Conservation (phyloP, 2,329 filamentous ascomycete species). For the Pochonia chlamydosporia region DNA sequence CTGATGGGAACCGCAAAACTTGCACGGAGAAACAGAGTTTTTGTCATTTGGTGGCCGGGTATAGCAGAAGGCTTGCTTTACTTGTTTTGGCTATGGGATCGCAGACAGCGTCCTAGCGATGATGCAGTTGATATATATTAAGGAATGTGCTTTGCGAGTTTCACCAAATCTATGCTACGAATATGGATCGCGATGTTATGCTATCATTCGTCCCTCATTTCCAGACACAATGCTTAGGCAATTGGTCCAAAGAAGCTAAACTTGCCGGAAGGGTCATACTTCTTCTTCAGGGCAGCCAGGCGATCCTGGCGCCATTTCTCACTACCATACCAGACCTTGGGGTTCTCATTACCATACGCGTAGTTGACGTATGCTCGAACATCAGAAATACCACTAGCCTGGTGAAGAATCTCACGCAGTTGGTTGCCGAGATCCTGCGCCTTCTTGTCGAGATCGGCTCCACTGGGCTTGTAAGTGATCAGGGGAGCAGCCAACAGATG, state of each 20-base stretch:
- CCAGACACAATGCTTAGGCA: too few relatives aligned
- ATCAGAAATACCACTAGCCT: constrained; percentile 24
- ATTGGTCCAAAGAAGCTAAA: constrained; percentile 37
- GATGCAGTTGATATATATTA: too few relatives aligned
- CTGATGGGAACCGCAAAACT: too few relatives aligned
- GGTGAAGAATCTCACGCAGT: constrained; percentile 30
- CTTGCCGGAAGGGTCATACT: constrained; percentile 36
- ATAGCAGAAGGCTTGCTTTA: too few relatives aligned
- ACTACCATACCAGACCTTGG: constrained; percentile 36
- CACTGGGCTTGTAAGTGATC: constrained; percentile 28
- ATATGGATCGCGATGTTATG: too few relatives aligned
- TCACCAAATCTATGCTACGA: too few relatives aligned
- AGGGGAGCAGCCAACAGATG: constrained; percentile 35
- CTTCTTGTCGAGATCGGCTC: constrained; percentile 23
- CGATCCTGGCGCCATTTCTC: constrained; percentile 41
- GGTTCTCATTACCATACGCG: constrained; percentile 37
- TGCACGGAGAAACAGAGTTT: too few relatives aligned
- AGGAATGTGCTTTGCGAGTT: too few relatives aligned
- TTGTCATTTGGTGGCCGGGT: too few relatives aligned
- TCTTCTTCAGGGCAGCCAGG: constrained; percentile 37
- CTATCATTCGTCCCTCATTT: too few relatives aligned
- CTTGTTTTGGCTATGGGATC: too few relatives aligned
- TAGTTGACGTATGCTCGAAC: constrained; percentile 43
- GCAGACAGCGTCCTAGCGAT: too few relatives aligned
- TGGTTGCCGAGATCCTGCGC: constrained; percentile 30